A percentile compares a stretch with the other conserved stretches of the same genome.
phyloP scores from a whole-genome alignment of 768 basidiomycete species.

The Leccinellum rugosiceps region DNA sequence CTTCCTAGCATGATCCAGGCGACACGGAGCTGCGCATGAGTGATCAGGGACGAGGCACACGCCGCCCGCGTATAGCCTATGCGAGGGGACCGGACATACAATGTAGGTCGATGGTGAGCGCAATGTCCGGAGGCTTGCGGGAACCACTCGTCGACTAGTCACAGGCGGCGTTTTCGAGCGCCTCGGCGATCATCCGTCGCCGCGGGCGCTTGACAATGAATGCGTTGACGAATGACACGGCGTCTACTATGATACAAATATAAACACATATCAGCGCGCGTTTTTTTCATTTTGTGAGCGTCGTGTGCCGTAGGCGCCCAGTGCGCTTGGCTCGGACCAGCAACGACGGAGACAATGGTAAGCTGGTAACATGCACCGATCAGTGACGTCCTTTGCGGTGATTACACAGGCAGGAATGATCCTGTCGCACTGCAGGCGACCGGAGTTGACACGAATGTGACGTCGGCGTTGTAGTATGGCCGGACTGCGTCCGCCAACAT shows the following conservation, averaged over 20 bases:
- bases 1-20: background rate
- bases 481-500: slow-evolving; percentile 17
- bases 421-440: slow-evolving; percentile 7
- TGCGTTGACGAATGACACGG: slow-evolving; percentile 4
- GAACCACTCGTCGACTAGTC: slow-evolving; percentile 6
- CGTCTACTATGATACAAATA: background rate
- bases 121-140: slow-evolving; percentile 1
- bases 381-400: slow-evolving; percentile 9
- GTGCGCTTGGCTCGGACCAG: background rate
- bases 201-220: slow-evolving; percentile 5
- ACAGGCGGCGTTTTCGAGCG: slow-evolving; percentile 11
- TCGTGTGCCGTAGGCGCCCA: background rate
- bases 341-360: too few species aligned
- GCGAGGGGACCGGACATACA: background rate
- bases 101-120: background rate
- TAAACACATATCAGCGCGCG: background rate
- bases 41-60: slow-evolving; percentile 4
- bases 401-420: slow-evolving; percentile 2
- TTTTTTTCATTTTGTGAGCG: background rate
- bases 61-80: background rate
- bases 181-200: background rate
- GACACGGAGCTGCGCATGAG: background rate
- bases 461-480: slow-evolving; percentile 18
- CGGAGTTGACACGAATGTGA: slow-evolving; percentile 2
- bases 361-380: slow-evolving; percentile 12